Conservation (phyloP, 2,329 filamentous ascomycete species). For the Claviceps sp. region DNA sequence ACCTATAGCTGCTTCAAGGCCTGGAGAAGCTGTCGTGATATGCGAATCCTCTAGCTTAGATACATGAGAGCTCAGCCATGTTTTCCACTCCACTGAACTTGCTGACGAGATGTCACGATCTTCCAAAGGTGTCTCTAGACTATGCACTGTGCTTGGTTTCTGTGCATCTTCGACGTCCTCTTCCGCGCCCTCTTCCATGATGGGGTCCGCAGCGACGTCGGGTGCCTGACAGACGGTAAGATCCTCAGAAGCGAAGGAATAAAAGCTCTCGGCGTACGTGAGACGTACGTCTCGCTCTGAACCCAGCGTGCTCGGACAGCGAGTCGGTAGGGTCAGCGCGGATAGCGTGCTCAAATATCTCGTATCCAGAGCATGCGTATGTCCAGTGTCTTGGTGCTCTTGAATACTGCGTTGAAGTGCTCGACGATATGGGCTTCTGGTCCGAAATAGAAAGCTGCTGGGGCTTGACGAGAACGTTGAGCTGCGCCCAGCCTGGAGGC, state of each 20-base stretch:
- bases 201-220: background rate
- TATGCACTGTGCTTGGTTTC: background rate
- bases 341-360: conserved; percentile 29
- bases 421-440: conserved; percentile 41
- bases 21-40: conserved; percentile 2
- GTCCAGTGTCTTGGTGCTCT: conserved; percentile 16
- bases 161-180: background rate
- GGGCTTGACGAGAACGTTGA: conserved; percentile 41
- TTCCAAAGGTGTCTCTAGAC: conserved; percentile 7
- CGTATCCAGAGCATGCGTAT: conserved; percentile 15
- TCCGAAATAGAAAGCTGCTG: conserved; percentile 36
- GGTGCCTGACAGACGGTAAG: conserved; percentile 4
- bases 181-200: background rate
- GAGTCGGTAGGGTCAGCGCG: conserved; percentile 24
- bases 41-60: conserved; percentile 28
- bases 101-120: conserved; percentile 26
- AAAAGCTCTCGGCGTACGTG: conserved; percentile 35
- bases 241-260: conserved; percentile 24
- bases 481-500: conserved; percentile 25
- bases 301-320: conserved; percentile 24
- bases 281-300: conserved; percentile 26
- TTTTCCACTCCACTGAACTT: conserved; percentile 42
- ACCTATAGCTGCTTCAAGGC: background rate
- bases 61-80: conserved; percentile 38
- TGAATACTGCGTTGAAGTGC: conserved; percentile 34